Evolutionary conservation across 2,329 filamentous ascomycete species (phyloP), one percentile per base, ranked within the genome.

Genomic region (Diaporthe aspalathi): DNA sequence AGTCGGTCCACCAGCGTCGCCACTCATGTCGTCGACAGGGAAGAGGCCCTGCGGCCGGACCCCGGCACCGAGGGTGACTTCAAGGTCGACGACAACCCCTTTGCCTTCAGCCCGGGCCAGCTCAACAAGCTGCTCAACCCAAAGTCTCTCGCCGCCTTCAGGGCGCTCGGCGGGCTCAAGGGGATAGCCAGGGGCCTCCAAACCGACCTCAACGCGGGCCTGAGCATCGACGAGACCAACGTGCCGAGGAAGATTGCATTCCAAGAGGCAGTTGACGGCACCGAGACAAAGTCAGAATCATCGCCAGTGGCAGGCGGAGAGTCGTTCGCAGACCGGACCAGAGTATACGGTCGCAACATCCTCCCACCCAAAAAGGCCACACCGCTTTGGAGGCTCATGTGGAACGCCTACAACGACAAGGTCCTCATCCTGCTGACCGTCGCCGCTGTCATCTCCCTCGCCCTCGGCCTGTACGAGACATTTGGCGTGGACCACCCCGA

Each of bases 121-220:
- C 81, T 93, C 77, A 90, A 88, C 72, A 95, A 94, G 81, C 82
- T 95, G n/a, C 84, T 94, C 62, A 94, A 94, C 73, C 93, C 93
- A 0, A 95, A 95, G 81, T 94, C 87, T 75, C 83, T 93, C 70
- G 84, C 87, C 20, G 93, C 92, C 2, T 93, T 94, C 72, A 88
- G 92, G 75, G 91, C 91, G 4, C 80, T 95, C 1, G 93, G 93
- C 66, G 93, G 93, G 53, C 79, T 95, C 11, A 83, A 82, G 24
- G 93, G 93, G 2, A 78, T 95, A n/a, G 92, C 93, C 77, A 93
- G 90, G 76, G 93, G 93, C 0, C 79, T 95, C 12, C 85, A 90
- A 68, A 91, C 91, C 1, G 84, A 94, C 77, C 80, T 88, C 32
- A 84, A 83, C 60, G 83, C 87, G 68, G 93, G 93, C 11, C 81